These are phyloP conservation scores for Medicago arabica DNA, from an alignment of 306 rosid genomes.

Conservation along the genomic window DNA sequence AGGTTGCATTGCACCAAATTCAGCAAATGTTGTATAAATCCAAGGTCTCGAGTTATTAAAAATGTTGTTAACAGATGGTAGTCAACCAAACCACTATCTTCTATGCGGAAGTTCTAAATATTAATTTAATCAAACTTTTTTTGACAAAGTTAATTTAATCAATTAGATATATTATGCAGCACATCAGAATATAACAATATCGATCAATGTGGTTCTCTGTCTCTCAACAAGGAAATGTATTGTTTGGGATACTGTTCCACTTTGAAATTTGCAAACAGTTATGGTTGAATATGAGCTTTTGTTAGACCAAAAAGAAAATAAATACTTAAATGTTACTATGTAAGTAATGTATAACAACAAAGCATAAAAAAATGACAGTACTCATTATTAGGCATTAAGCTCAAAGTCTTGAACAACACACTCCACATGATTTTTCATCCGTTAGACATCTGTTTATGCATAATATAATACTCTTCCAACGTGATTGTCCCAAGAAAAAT, in stretches of 20 bases:
- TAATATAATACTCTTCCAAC: slow-evolving; percentile 41
- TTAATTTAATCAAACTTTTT: slow-evolving; percentile 33
- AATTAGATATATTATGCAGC: slow-evolving; percentile 21
- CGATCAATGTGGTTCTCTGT: slow-evolving; percentile 12
- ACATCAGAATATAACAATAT: slow-evolving; percentile 13
- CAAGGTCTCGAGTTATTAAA: slow-evolving; percentile 15
- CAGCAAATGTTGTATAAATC: slow-evolving; percentile 35
- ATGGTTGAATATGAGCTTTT: slow-evolving; percentile 36
- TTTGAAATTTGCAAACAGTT: slow-evolving; percentile 40
- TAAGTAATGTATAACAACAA: slow-evolving; percentile 30
- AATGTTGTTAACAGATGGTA: slow-evolving; percentile 14
- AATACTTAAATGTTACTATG: slow-evolving; percentile 10
- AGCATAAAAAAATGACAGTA: slow-evolving; percentile 46
- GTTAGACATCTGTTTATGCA: slow-evolving; percentile 32
- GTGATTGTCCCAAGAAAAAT: slow-evolving; percentile 34
- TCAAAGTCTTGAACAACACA: slow-evolving; percentile 27
- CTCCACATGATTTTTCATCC: slow-evolving; percentile 48
- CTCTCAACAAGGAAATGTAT: slow-evolving; percentile 15
- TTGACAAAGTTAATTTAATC: slow-evolving; percentile 28
- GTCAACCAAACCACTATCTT: slow-evolving; percentile 41
- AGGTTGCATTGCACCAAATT: slow-evolving; percentile 50
- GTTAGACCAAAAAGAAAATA: slow-evolving; percentile 30
- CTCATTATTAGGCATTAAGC: slow-evolving; percentile 6
- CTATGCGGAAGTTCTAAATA: slow-evolving; percentile 27
- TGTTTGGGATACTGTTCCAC: slow-evolving; percentile 43